Percentiles rank a stretch among this genome's conserved stretches.
Conservation (phyloP, 495 filamentous ascomycete genomes). For the Penicillium coprophilum region DNA sequence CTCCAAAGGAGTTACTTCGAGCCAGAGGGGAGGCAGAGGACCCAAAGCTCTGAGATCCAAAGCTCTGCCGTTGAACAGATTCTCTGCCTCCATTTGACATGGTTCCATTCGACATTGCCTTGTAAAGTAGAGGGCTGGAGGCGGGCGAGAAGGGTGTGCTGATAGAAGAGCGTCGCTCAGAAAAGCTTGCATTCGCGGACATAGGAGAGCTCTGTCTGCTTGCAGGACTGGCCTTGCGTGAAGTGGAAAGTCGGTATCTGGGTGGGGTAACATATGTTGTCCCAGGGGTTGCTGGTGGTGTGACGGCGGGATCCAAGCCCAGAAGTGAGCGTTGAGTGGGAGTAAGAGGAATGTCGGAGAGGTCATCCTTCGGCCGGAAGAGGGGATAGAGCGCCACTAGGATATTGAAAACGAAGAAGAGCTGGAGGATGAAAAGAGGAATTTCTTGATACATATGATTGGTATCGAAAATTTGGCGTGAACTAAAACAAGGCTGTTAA, state of each 20-base stretch:
- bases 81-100: constrained; percentile 51
- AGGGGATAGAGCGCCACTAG: constrained; percentile 65
- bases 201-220: constrained; percentile 56
- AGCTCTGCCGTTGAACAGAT: constrained; percentile 59
- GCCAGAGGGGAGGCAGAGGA: constrained; percentile 36
- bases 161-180: constrained; percentile 37
- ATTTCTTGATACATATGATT: constrained; percentile 35
- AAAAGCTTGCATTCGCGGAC: constrained; percentile 45
- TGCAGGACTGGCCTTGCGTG: constrained; percentile 52
- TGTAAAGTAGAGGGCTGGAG: constrained; percentile 68
- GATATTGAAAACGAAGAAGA: constrained; percentile 66
- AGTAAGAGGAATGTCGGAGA: constrained; percentile 87
- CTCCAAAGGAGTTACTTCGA: constrained; percentile 51
- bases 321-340: constrained; percentile 83
- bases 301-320: constrained; percentile 69
- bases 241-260: constrained; percentile 75
- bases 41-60: constrained; percentile 64
- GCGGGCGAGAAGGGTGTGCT: constrained; percentile 51
- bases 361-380: constrained; percentile 65
- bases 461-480: constrained; percentile 23
- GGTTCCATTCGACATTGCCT: constrained; percentile 58
- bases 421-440: constrained; percentile 50
- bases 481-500: constrained; percentile 22
- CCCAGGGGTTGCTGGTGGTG: constrained; percentile 62
- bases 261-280: constrained; percentile 79